These are phyloP conservation scores for Gaultheria prostrata DNA, from an alignment of 148 eudicot species.

Conservation along the genomic window DNA sequence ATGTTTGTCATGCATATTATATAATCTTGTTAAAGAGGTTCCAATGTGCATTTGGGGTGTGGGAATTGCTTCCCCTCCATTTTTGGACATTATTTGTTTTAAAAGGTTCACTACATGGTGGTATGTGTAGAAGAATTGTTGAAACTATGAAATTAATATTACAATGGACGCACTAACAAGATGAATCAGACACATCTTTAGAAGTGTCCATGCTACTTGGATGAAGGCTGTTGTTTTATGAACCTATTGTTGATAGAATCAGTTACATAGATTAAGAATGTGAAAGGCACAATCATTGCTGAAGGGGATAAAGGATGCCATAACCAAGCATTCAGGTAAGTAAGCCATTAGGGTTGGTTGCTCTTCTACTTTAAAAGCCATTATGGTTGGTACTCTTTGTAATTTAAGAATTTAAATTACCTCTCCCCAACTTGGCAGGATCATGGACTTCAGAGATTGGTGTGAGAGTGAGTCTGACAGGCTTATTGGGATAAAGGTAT, in stretches of 20 bases:
- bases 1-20: too few species aligned
- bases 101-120: background rate
- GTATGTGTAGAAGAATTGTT: background rate
- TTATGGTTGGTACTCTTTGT: background rate
- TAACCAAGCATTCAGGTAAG: conserved; percentile 66
- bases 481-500: conserved; percentile 89
- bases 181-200: background rate
- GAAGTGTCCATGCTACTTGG: background rate
- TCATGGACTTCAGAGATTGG: conserved; percentile 91
- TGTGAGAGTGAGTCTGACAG: conserved; percentile 86
- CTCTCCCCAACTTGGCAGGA: conserved; percentile 40
- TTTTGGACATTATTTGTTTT: background rate
- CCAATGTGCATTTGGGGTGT: too few species aligned
- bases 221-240: background rate
- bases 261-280: background rate
- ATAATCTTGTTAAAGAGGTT: too few species aligned
- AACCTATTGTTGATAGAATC: background rate
- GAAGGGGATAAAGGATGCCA: conserved; percentile 61
- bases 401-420: background rate
- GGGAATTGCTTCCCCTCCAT: background rate
- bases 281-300: conserved; percentile 25
- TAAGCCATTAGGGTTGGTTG: background rate
- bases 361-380: background rate
- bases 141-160: background rate
- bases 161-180: background rate